A percentile compares a stretch with the other conserved stretches of the same genome.
Conservation (phyloP, 768 basidiomycete species). For the Suillus subluteus region DNA sequence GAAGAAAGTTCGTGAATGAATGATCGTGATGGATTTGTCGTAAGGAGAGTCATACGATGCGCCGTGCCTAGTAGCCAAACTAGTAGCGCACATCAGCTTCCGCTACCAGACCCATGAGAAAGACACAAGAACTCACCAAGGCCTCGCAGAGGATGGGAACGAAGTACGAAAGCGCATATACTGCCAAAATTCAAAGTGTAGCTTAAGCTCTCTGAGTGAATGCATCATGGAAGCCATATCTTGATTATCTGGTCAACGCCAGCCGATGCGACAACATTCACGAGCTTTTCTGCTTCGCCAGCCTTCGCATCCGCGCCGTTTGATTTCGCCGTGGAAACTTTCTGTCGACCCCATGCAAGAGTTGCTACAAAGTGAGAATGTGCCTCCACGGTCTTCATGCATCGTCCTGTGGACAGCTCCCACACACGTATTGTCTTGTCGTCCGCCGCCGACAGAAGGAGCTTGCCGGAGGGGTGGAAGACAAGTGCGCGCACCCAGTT, state of each 20-base stretch:
- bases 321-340: slow-evolving; percentile 42
- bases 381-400: slow-evolving; percentile 85
- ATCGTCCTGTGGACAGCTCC: slow-evolving; percentile 86
- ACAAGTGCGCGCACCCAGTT: slow-evolving; percentile 89
- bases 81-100: slow-evolving; percentile 10
- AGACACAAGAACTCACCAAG: slow-evolving; percentile 20
- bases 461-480: slow-evolving; percentile 91
- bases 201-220: slow-evolving; percentile 6
- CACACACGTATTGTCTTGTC: slow-evolving; percentile 91
- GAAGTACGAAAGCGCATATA: slow-evolving; percentile 16
- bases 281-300: slow-evolving; percentile 54
- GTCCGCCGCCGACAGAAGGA: slow-evolving; percentile 88
- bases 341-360: slow-evolving; percentile 77
- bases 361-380: slow-evolving; percentile 85
- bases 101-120: slow-evolving; percentile 14
- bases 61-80: slow-evolving; percentile 3
- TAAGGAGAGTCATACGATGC: slow-evolving; percentile 23
- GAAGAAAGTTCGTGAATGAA: slow-evolving; percentile 24
- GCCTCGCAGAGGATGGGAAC: slow-evolving; percentile 17
- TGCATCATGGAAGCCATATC: slow-evolving; percentile 60
- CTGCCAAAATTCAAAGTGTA: slow-evolving; percentile 12
- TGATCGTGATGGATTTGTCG: slow-evolving; percentile 36
- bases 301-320: slow-evolving; percentile 39
- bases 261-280: slow-evolving; percentile 72
- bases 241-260: slow-evolving; percentile 71